Evolutionary conservation across 2,329 filamentous ascomycete species (phyloP), one percentile per base, ranked within the genome.

Genomic region (Aspergillus pseudoterreus): DNA sequence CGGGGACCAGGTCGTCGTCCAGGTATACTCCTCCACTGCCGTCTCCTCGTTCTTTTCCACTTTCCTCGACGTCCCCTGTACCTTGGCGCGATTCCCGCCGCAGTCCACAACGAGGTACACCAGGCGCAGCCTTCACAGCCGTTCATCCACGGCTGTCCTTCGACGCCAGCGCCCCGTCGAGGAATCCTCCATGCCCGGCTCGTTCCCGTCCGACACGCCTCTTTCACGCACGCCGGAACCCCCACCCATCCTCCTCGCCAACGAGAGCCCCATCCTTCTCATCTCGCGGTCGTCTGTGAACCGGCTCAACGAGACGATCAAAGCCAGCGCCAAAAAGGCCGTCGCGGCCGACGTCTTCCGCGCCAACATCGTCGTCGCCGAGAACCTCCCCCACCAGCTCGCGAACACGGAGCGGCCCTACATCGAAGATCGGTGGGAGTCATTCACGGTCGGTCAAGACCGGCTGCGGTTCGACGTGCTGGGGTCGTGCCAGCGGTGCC

Each of bases 191-290:
- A 73, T 83, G 62, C 80, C 81, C 8, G 80, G 79, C 4, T 75
- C 78, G 17, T 84, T 82, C 55, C 81, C 81, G 1, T 57, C 62
- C 58, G 67, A 70, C 55, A 53, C 63, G n/a, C 57, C 27, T 19
- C 11, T 21, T 15, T 19, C 39, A 22, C 11, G 39, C 15, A 19
- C 11, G 11, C 11, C 39, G 14, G 19, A 22, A 38, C 82, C 78
- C 78, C 79, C 58, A 43, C 65, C 84, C 3, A 91, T 97, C 32
- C 75, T 94, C 0, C 76, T 99, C 3, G 88, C 92, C 21, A 99
- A 99, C 67, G 94, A 97, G 70, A 95, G 90, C 48, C 92, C 94
- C 0, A 95, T 99, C 42, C 80, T 99, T 0, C 82, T 90, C 43
- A 86, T 97, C 50, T 90, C 89, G 17, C 81, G 83, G 49, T 84